A percentile compares a stretch with the other conserved stretches of the same genome.
Evolutionary conservation across 2,329 filamentous ascomycete genomes (phyloP).

Genomic region (Elsinoe perseae): DNA sequence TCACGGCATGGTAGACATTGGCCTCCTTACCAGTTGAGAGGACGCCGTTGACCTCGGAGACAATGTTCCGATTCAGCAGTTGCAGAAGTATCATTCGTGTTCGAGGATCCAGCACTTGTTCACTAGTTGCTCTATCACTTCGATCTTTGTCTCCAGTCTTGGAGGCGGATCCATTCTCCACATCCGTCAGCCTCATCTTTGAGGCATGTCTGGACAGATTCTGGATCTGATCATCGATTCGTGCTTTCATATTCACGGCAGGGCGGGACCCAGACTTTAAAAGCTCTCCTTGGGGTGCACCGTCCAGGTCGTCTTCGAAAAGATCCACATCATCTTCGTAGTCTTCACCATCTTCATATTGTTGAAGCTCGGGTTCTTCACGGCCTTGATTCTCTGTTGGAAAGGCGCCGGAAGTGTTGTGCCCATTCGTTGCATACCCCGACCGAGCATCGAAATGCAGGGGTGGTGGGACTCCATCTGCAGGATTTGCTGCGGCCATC

Average conservation of each 20-base stretch:
- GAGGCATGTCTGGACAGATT: slow-evolving; percentile 76
- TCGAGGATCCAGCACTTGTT: slow-evolving; percentile 87
- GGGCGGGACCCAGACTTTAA: slow-evolving; percentile 47
- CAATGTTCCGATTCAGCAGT: slow-evolving; percentile 85
- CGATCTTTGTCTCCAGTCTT: slow-evolving; percentile 67
- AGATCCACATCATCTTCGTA: slow-evolving; percentile 6
- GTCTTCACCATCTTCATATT: neutral
- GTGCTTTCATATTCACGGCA: slow-evolving; percentile 67
- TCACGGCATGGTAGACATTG: slow-evolving; percentile 89
- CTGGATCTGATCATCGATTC: slow-evolving; percentile 77
- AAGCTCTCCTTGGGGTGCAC: too few relatives aligned
- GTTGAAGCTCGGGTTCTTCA: neutral
- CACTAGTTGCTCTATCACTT: slow-evolving; percentile 84
- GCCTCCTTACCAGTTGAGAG: slow-evolving; percentile 96
- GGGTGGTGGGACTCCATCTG: neutral
- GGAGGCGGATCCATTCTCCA: slow-evolving; percentile 45
- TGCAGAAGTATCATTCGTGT: slow-evolving; percentile 94
- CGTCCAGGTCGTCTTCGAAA: slow-evolving; percentile 3
- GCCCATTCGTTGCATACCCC: neutral
- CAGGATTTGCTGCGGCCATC: neutral
- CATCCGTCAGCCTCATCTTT: slow-evolving; percentile 71
- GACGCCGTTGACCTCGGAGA: slow-evolving; percentile 89
- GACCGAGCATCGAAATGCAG: neutral
- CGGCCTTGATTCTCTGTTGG: neutral
- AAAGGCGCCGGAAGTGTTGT: neutral